These are phyloP conservation scores for Pleurotus citrinopileatus DNA, from an alignment of 768 basidiomycete species.

Conservation along the genomic window DNA sequence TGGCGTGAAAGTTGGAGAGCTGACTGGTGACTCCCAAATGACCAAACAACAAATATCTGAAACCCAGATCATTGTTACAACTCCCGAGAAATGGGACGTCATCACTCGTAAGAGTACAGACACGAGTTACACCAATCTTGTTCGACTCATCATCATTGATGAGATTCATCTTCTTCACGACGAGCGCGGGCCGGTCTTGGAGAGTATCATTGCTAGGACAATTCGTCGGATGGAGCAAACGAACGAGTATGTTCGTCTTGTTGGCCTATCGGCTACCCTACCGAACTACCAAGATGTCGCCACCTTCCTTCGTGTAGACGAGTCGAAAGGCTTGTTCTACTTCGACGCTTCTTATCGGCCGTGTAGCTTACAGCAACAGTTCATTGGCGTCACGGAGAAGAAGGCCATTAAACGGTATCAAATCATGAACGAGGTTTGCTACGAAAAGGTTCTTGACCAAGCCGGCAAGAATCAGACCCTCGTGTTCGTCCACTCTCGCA, in stretches of 20 bases:
- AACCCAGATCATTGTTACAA: constrained; percentile 97
- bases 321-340: constrained; percentile 90
- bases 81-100: constrained; percentile 99
- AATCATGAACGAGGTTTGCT: constrained; percentile 98
- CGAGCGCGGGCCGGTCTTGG: constrained; percentile 95
- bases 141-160: constrained; percentile 94
- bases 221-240: constrained; percentile 95
- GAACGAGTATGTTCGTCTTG: constrained; percentile 86
- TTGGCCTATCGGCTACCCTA: constrained; percentile 95
- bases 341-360: constrained; percentile 95
- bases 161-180: constrained; percentile 98
- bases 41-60: constrained; percentile 97
- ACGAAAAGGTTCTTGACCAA: constrained; percentile 97
- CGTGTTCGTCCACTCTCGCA: constrained; percentile 97
- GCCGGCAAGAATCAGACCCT: constrained; percentile 84
- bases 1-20: constrained; percentile 87
- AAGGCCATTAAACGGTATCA: constrained; percentile 99
- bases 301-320: constrained; percentile 93
- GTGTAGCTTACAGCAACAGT: constrained; percentile 93
- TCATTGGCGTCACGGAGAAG: constrained; percentile 97
- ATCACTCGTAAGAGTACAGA: constrained; percentile 98
- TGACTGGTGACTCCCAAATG: constrained; percentile 97
- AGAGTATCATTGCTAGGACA: constrained; percentile 86
- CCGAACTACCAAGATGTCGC: constrained; percentile 99
- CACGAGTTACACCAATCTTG: constrained; percentile 94